Evolutionary conservation across 2,329 filamentous ascomycete species (phyloP).

Genomic region (Emmonsiellopsis sp.): DNA sequence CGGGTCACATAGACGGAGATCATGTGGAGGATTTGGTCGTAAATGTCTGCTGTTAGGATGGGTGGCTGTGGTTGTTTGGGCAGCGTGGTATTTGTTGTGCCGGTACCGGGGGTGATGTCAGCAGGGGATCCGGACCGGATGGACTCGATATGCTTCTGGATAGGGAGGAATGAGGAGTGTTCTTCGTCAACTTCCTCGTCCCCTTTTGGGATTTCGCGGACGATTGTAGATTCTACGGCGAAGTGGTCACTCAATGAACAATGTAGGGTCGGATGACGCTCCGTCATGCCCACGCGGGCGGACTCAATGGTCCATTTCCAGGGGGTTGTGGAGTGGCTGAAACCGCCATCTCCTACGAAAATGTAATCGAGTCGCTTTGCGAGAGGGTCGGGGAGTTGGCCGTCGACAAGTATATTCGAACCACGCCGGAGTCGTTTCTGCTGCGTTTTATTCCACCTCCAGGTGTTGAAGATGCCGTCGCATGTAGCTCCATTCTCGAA

Average conservation of each 20-base stretch:
- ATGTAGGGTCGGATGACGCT: conserved; percentile 67
- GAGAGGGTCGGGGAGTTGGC: conserved; percentile 55
- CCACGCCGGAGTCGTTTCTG: conserved; percentile 59
- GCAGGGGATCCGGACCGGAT: neutral
- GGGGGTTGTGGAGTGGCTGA: conserved; percentile 9
- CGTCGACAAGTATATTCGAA: conserved; percentile 54
- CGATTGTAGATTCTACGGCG: conserved; percentile 71
- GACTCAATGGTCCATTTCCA: conserved; percentile 60
- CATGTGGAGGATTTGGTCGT: conserved; percentile 65
- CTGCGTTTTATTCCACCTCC: conserved; percentile 71
- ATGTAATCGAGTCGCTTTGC: conserved; percentile 94
- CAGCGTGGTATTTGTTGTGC: neutral
- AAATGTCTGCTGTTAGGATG: conserved; percentile 32
- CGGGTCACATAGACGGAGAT: conserved; percentile 59
- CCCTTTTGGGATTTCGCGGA: conserved; percentile 28
- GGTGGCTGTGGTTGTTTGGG: conserved; percentile 1
- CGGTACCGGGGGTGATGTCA: neutral
- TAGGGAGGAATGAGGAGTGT: conserved; percentile 10
- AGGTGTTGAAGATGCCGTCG: conserved; percentile 79
- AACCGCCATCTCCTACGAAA: conserved; percentile 57
- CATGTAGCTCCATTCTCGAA: conserved; percentile 76
- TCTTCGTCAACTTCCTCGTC: conserved; percentile 9
- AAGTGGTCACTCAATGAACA: conserved; percentile 95
- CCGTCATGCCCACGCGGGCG: conserved; percentile 67
- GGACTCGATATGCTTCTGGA: conserved; percentile 10